These are phyloP conservation scores for Colletotrichum sp. DNA, from an alignment of 2,329 filamentous ascomycete genomes.

Conservation along the genomic window DNA sequence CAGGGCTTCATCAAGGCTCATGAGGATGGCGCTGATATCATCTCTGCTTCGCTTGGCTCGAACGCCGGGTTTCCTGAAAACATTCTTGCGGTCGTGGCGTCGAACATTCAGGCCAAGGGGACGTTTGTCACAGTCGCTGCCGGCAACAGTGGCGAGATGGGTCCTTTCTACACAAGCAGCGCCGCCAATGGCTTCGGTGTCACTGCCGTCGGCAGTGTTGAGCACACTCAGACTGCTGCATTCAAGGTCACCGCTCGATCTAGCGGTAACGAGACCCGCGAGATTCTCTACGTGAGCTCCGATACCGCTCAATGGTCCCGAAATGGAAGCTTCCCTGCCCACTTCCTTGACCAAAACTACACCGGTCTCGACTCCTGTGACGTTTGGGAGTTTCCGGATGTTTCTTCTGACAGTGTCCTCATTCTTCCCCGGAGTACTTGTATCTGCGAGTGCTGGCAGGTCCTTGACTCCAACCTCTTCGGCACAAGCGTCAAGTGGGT, in stretches of 20 bases:
- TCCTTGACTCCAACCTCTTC: background rate
- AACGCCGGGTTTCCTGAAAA: conserved; percentile 29
- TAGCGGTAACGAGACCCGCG: background rate
- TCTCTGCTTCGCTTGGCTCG: conserved; percentile 32
- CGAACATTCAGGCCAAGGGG: background rate
- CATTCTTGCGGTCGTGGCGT: background rate
- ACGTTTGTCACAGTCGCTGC: background rate
- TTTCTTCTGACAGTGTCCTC: background rate
- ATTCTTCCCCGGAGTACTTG: background rate
- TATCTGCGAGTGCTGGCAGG: background rate
- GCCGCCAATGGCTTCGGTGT: background rate
- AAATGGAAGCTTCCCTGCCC: background rate
- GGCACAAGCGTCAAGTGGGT: background rate
- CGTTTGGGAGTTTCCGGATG: background rate
- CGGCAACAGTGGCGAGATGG: conserved; percentile 6
- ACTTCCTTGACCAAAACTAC: background rate
- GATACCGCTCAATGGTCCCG: background rate
- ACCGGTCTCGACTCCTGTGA: background rate
- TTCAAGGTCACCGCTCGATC: background rate
- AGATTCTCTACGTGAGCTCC: background rate
- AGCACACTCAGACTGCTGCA: background rate
- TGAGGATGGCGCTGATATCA: conserved; percentile 34
- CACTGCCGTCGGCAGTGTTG: background rate
- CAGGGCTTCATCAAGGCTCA: conserved; percentile 20
- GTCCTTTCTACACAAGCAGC: conserved; percentile 8